Evolutionary conservation across 129 eudicot species (phyloP), one percentile per base, ranked within the genome.

Genomic region (Heracleum sosnowskyi): DNA sequence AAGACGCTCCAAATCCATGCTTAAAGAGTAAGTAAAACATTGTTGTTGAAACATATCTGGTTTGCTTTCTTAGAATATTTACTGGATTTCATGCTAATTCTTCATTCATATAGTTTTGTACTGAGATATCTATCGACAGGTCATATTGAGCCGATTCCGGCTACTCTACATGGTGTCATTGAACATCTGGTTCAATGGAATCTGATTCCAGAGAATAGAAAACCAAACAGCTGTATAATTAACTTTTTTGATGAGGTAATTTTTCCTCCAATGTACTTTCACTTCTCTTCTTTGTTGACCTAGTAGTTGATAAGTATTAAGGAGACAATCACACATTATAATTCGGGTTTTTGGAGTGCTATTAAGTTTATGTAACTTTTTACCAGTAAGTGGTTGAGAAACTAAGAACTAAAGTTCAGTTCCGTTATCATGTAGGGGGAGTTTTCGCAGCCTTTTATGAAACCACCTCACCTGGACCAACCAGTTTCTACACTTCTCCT

Each of bases 391-490:
- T 26, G 11, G 31, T 57, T 24, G 11, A 60, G 2, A 26, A 63
- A 26, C 31, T 12, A 26, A 11, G 75, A 73, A 28, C 2, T 10
- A 73, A 29, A 2, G 17, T n/a, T 63, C 5, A 26, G 31, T 42
- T 11, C 1, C 7, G 8, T 20, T 69, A 28, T 76, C 57, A n/a
- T 79, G 74, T 45, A 96, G 99, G 96, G 96, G 26, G 99, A 96
- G 45, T 96, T 84, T 80, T 96, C 99, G 7, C 97, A 92, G 79
- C 99, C 99, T 86, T 96, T 86, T 77, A 83, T 88, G 81, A 96
- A 92, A 81, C 99, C 99, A 66, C 97, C 97, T 72, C 99, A 96
- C 83, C 49, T 96, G 81, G 99, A 95, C 79, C 96, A 96, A 76
- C 99, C 99, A 40, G 82, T 96, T 7, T 86, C 89, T 41, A 96